Evolutionary conservation across 106 monocot species (phyloP), one percentile per base, ranked within the genome.

Genomic region (Cymbidium sinense): DNA sequence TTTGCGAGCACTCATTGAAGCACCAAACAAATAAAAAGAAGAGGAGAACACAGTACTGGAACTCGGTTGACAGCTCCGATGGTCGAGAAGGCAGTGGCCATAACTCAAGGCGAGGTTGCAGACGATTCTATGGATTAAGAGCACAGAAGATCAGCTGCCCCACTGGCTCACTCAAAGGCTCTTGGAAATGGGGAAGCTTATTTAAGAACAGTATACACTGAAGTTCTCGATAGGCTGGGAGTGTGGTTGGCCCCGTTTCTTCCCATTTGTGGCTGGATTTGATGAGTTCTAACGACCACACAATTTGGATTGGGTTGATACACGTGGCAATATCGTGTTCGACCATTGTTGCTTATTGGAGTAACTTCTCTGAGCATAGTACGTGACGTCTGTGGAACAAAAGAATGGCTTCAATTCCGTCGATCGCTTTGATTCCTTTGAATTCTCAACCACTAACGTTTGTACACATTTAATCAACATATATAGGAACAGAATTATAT

Each of bases 41-140:
- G 77, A 52, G 30, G 35, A 77, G 69, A 34, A 64, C 6, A n/a
- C 21, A 75, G 21, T 70, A 81, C 81, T 50, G 33, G 69, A 6
- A 70, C 65, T 76, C 76, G 62, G 81, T 76, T 76, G 21, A 81
- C 76, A 17, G 81, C 81, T 35, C 76, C 81, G 13, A 81, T 75
- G 43, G 81, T 81, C 0, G 81, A 76, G 50, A 81, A 44, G 25
- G 81, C 75, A 0, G 69, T 36, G 13, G 81, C 81, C 81, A 81
- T 81, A 15, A 15, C 37, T 47, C 1, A 47, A 47, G 47, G 15
- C 13, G 15, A 21, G 20, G 28, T 3, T 50, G 44, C 43, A 28
- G 34, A 43, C 7, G 4, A 20, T 15, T 11, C 27, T 62, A 7
- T 13, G 36, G 67, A 64, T 25, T 37, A 28, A 69, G 17, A 18